phyloP scores from a whole-genome alignment of 495 filamentous ascomycete species.

The Lentithecium fluviatile region DNA sequence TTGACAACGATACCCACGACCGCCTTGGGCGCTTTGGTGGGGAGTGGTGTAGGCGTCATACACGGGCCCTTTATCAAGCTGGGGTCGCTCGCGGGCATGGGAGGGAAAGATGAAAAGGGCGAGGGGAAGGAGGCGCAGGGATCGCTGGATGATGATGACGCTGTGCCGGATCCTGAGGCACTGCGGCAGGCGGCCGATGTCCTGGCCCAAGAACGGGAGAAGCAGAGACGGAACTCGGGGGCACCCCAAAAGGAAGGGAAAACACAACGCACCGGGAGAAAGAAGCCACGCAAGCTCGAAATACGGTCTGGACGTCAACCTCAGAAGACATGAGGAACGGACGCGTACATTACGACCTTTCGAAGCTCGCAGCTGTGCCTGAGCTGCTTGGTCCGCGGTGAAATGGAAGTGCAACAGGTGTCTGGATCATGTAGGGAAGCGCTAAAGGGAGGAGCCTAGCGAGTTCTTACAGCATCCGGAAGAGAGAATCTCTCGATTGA shows the following conservation, averaged over 20 bases:
- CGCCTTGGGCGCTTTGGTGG: conserved; percentile 17
- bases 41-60: conserved; percentile 19
- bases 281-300: conserved; percentile 23
- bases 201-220: conserved; percentile 6
- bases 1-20: conserved; percentile 25
- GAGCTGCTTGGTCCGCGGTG: too few relatives aligned
- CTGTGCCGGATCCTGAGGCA: conserved; percentile 12
- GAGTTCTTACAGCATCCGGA: too few relatives aligned
- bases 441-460: too few relatives aligned
- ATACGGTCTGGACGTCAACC: neutral
- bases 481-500: too few relatives aligned
- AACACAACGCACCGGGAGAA: conserved; percentile 1
- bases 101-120: neutral
- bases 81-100: neutral
- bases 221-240: neutral
- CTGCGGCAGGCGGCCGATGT: conserved; percentile 15
- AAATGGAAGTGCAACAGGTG: too few relatives aligned
- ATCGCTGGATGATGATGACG: conserved; percentile 5
- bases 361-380: too few relatives aligned
- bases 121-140: neutral
- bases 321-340: neutral
- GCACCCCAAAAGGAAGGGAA: neutral
- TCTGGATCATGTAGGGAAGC: too few relatives aligned
- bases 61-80: conserved; percentile 31
- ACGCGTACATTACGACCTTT: too few relatives aligned